Base-by-base conservation (phyloP, 257 asterid genomes). In the Solanum clarkiae region DNA sequence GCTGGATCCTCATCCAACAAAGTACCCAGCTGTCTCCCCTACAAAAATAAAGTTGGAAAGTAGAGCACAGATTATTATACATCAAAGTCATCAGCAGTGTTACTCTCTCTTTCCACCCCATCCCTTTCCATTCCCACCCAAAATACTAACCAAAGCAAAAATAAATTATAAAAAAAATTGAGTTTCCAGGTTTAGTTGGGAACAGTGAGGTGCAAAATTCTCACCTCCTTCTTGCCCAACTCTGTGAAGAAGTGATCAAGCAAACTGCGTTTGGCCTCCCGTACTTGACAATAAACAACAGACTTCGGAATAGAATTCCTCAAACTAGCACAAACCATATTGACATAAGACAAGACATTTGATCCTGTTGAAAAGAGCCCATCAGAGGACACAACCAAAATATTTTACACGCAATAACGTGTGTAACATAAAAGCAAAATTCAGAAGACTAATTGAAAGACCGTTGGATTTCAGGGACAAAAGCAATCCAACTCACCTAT, bases 1-100 rank as follows among this genome's bases (percentile, higher is more conserved):
- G 97, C 94, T 2, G 98, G 98, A 91, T 97, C 99, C 93, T 97
- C 99, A 56, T 97, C 98, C 92, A 97, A 88, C 92, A 97, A 86
- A 70, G 81, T 91, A 11, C 99, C 97, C 91, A 97, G 85, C 80
- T 94, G 96, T 86, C 83, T 94, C 7, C 91, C 98, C 99, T 97
- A 94, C 80, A 59, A 84, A 66, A 8, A 56, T 29, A 82, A 40
- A 82, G 40, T 49, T 10, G 32, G 44, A 82, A 40, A 79, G 53
- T 7, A 45, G 11, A 42, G 49, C 57, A 80, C 49, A 17, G 65
- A 82, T 51, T 29, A 77, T 32, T 71, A 84, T 77, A 26, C 47
- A 63, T 18, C 63, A 2, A 29, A 53, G 1, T n/a, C 82, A 62
- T 13, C 74, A 51, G 66, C 40, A 1, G 12, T 10, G 12, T 20